These are phyloP conservation scores for Polytrichum commune DNA, from an alignment of 225 moss, liverwort and hornwort genomes.

Conservation along the genomic window DNA sequence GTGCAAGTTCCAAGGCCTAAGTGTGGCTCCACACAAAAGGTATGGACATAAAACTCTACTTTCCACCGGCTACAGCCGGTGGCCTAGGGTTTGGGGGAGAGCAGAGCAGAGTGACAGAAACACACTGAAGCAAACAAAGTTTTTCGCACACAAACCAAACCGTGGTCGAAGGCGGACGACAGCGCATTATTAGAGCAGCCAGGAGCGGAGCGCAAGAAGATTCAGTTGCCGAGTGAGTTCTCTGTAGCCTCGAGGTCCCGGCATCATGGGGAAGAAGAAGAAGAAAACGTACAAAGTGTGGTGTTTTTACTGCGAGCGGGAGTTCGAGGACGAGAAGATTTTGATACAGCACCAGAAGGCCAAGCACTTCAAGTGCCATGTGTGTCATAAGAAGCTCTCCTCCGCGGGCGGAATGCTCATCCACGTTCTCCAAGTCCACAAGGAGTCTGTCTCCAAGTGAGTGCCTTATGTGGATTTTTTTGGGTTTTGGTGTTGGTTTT, in stretches of 20 bases:
- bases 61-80: no score
- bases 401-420: constrained; percentile 97
- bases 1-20: no score
- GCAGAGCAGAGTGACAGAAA: no score
- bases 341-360: constrained; percentile 98
- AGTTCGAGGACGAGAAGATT: constrained; percentile 99
- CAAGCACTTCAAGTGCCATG: constrained; percentile 98
- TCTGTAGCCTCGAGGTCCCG: background rate
- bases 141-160: no score
- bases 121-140: no score
- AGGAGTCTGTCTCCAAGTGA: constrained; percentile 91
- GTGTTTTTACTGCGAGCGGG: constrained; percentile 99
- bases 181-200: no score
- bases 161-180: no score
- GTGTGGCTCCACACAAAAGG: no score
- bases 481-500: background rate
- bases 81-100: no score
- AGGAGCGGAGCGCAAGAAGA: background rate
- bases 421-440: constrained; percentile 99
- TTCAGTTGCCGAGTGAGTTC: background rate
- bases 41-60: no score
- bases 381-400: constrained; percentile 98
- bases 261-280: constrained; percentile 90
- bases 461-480: background rate
- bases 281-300: constrained; percentile 93